Evolutionary conservation across 2,329 filamentous ascomycete genomes (phyloP).

Genomic region (Trichoderma sp.): DNA sequence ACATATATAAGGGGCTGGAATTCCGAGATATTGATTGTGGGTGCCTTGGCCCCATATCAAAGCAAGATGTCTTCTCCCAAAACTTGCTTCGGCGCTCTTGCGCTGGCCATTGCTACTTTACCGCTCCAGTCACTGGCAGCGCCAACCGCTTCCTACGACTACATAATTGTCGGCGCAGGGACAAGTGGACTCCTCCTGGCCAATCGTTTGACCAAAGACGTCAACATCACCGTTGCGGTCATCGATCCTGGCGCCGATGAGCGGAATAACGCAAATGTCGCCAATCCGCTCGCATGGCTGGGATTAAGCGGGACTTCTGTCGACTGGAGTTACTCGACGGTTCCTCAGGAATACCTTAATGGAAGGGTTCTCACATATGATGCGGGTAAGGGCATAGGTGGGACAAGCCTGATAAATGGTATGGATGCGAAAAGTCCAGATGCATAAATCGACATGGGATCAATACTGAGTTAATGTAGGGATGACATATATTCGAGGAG

Average conservation of each 20-base stretch:
- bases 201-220: constrained; percentile 26
- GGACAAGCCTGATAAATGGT: constrained; percentile 42
- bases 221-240: constrained; percentile 25
- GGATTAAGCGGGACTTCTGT: constrained; percentile 29
- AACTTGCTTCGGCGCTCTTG: not conserved
- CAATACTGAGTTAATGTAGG: constrained; percentile 26
- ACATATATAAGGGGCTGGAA: not conserved
- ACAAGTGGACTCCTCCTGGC: constrained; percentile 31
- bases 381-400: constrained; percentile 39
- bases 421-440: not conserved
- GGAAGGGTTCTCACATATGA: constrained; percentile 35
- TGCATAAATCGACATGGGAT: not conserved
- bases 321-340: constrained; percentile 36
- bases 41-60: not conserved
- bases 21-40: not conserved
- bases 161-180: constrained; percentile 29
- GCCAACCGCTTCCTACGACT: constrained; percentile 21
- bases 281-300: constrained; percentile 26
- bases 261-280: constrained; percentile 20
- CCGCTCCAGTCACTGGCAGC: not conserved
- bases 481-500: constrained; percentile 46
- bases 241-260: constrained; percentile 27
- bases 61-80: not conserved
- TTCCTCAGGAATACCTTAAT: constrained; percentile 30
- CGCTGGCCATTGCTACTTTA: not conserved